These are phyloP conservation scores for Chenopodium formosanum DNA, from an alignment of 148 eudicot genomes.

Conservation along the genomic window DNA sequence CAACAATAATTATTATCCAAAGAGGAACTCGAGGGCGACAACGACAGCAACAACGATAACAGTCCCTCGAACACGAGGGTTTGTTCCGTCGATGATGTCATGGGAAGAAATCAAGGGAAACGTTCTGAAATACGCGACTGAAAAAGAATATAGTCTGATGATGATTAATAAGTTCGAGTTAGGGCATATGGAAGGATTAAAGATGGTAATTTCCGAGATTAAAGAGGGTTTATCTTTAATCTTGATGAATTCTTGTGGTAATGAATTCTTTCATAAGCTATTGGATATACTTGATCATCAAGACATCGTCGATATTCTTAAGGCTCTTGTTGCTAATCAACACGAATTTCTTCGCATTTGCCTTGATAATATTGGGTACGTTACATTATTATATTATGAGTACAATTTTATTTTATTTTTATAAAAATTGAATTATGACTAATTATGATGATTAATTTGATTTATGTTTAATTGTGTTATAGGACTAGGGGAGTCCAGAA, in stretches of 20 bases:
- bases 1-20: too few relatives aligned
- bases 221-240: conserved; percentile 27
- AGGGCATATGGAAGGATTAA: conserved; percentile 20
- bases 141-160: conserved; percentile 20
- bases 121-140: conserved; percentile 15
- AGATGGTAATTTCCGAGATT: conserved; percentile 37
- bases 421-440: not conserved
- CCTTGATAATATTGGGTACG: conserved; percentile 38
- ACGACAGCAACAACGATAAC: too few relatives aligned
- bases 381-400: too few relatives aligned
- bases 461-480: not conserved
- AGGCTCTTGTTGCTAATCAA: conserved; percentile 15
- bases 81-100: too few relatives aligned
- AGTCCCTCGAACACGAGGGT: too few relatives aligned
- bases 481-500: conserved; percentile 53
- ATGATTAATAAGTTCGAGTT: conserved; percentile 30
- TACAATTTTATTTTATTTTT: not conserved
- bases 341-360: conserved; percentile 28
- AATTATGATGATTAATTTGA: not conserved
- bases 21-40: too few relatives aligned
- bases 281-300: conserved; percentile 25
- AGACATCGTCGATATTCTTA: conserved; percentile 34
- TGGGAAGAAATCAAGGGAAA: conserved; percentile 7
- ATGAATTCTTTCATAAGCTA: conserved; percentile 35
- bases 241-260: conserved; percentile 32